Evolutionary conservation across 768 basidiomycete species (phyloP).

Genomic region (Naganishia antarctica): DNA sequence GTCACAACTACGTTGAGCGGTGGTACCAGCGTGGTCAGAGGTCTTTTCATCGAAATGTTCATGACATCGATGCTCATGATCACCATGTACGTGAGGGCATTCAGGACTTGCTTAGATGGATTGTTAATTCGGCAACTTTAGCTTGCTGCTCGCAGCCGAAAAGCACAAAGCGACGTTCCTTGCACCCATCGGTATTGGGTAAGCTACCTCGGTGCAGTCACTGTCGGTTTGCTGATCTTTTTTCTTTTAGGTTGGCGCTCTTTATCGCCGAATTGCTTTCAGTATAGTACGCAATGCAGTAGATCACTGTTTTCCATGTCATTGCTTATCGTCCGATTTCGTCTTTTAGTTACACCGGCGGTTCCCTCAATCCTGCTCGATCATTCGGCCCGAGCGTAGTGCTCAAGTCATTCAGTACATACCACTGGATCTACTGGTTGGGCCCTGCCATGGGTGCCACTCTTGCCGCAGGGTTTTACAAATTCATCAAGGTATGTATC

Average conservation of each 20-base stretch:
- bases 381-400: slow-evolving; percentile 46
- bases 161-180: slow-evolving; percentile 52
- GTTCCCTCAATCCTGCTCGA: slow-evolving; percentile 46
- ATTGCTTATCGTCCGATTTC: not conserved
- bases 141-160: slow-evolving; percentile 46
- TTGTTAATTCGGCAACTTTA: not conserved
- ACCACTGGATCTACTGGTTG: slow-evolving; percentile 45
- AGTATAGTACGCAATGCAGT: slow-evolving; percentile 32
- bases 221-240: not conserved
- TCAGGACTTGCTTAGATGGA: too few relatives aligned
- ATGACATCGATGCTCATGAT: slow-evolving; percentile 41
- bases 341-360: slow-evolving; percentile 45
- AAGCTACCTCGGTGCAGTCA: slow-evolving; percentile 42
- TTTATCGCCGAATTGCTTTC: slow-evolving; percentile 46
- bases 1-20: slow-evolving; percentile 32
- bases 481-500: slow-evolving; percentile 38
- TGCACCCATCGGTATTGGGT: slow-evolving; percentile 52
- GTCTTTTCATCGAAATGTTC: slow-evolving; percentile 51
- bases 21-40: slow-evolving; percentile 45
- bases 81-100: slow-evolving; percentile 27
- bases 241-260: slow-evolving; percentile 16
- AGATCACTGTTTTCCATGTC: not conserved
- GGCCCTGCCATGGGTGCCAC: slow-evolving; percentile 44
- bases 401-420: slow-evolving; percentile 34
- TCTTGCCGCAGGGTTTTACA: slow-evolving; percentile 48